These are phyloP conservation scores for Calonectria pseudoreteaudii DNA, from an alignment of 2,329 filamentous ascomycete genomes.

Conservation along the genomic window DNA sequence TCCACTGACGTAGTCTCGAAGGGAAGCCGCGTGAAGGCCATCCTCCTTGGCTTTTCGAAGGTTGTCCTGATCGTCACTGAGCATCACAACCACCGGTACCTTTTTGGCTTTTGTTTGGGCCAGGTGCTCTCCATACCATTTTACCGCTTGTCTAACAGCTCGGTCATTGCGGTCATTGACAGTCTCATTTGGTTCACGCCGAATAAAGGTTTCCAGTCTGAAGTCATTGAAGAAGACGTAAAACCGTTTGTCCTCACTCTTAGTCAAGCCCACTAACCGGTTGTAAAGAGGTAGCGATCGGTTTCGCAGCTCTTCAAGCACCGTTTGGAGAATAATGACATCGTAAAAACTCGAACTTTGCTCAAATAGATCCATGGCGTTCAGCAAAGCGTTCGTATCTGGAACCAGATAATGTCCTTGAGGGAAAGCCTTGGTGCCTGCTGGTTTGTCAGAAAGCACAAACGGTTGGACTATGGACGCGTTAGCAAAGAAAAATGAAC, in stretches of 20 bases:
- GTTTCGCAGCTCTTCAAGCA: constrained; percentile 95
- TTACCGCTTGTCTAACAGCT: constrained; percentile 85
- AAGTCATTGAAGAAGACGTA: constrained; percentile 99
- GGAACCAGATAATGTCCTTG: constrained; percentile 94
- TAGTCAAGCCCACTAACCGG: constrained; percentile 87
- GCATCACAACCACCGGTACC: constrained; percentile 86
- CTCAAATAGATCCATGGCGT: constrained; percentile 97
- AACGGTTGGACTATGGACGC: constrained; percentile 75
- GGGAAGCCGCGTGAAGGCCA: constrained; percentile 74
- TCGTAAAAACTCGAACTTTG: constrained; percentile 92
- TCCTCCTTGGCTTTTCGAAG: constrained; percentile 84
- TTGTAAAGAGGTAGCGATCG: constrained; percentile 95
- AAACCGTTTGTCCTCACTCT: constrained; percentile 96
- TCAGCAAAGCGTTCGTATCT: constrained; percentile 95
- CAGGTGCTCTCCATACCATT: constrained; percentile 92
- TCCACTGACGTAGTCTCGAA: constrained; percentile 83
- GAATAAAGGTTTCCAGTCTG: constrained; percentile 88
- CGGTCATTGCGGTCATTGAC: constrained; percentile 98
- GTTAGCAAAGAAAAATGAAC: constrained; percentile 13
- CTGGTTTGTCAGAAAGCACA: constrained; percentile 88
- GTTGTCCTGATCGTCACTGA: constrained; percentile 93
- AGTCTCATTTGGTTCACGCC: constrained; percentile 79
- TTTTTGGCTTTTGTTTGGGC: constrained; percentile 69
- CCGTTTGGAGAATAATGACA: constrained; percentile 95
- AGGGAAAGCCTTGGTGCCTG: constrained; percentile 83